phyloP scores from a whole-genome alignment of 139 green algal genomes.

The Monoraphidium neglectum region DNA sequence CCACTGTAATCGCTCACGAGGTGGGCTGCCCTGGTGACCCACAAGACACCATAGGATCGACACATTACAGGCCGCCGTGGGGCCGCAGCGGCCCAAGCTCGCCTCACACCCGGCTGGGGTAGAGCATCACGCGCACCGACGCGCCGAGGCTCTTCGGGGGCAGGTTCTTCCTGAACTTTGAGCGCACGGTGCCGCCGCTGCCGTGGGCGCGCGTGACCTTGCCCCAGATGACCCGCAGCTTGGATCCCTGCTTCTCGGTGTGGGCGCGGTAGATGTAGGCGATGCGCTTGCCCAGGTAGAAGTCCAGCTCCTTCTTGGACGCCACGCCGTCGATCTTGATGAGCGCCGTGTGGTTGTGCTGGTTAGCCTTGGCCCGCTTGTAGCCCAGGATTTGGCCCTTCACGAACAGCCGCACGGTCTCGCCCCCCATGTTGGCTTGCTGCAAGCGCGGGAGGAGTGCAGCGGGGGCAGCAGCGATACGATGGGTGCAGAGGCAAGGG shows the following conservation, averaged over 20 bases:
- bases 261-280: constrained; percentile 99
- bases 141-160: constrained; percentile 81
- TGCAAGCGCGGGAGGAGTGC: not conserved
- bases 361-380: constrained; percentile 78
- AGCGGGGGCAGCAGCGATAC: not conserved
- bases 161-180: constrained; percentile 97
- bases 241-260: constrained; percentile 93
- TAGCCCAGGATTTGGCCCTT: constrained; percentile 71
- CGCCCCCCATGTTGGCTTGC: constrained; percentile 20
- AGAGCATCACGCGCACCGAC: constrained; percentile 86
- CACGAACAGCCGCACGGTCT: constrained; percentile 59
- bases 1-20: no score
- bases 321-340: constrained; percentile 93
- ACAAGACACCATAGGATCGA: no score
- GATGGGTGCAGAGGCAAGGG: not conserved
- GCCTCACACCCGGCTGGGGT: constrained; percentile 83
- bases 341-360: constrained; percentile 88
- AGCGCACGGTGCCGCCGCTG: constrained; percentile 85
- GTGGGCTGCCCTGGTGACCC: no score
- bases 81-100: no score
- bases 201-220: constrained; percentile 92
- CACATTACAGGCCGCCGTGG: no score
- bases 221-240: constrained; percentile 96
- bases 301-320: constrained; percentile 86
- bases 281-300: constrained; percentile 97